These are phyloP conservation scores for Aspergillus indologenus DNA, from an alignment of 495 filamentous ascomycete species.

Conservation along the genomic window DNA sequence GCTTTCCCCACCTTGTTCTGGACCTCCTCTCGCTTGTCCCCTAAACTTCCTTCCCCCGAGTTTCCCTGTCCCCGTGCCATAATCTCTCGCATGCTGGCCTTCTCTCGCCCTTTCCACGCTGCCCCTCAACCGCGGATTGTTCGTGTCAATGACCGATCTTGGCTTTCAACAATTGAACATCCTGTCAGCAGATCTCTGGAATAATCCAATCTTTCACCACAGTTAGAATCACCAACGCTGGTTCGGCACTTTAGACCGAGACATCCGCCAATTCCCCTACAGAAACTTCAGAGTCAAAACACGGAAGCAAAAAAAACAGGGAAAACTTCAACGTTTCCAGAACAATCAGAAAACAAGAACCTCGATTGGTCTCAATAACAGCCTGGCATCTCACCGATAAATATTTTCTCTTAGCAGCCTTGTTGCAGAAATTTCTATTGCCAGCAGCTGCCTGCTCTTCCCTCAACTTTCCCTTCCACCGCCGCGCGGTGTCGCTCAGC, in stretches of 20 bases:
- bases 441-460: slow-evolving; percentile 7
- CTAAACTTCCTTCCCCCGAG: not conserved
- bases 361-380: not conserved
- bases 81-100: not conserved
- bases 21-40: slow-evolving; percentile 1
- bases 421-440: not conserved
- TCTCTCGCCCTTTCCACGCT: not conserved
- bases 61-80: not conserved
- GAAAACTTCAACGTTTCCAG: not conserved
- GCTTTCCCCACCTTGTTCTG: not conserved
- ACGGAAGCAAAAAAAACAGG: slow-evolving; percentile 4
- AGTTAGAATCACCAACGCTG: not conserved
- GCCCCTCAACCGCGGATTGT: not conserved
- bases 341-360: not conserved
- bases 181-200: not conserved
- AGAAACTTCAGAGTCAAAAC: slow-evolving; percentile 5
- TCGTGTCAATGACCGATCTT: slow-evolving; percentile 1
- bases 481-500: slow-evolving; percentile 15
- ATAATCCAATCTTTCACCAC: not conserved
- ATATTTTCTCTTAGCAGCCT: slow-evolving; percentile 1
- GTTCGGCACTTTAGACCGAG: not conserved
- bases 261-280: not conserved
- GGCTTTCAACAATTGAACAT: not conserved
- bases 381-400: not conserved
- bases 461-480: slow-evolving; percentile 8